Percentiles rank a stretch among this genome's conserved stretches.
Evolutionary conservation across 345 rosid species (phyloP).

Genomic region (Linum trigynum): DNA sequence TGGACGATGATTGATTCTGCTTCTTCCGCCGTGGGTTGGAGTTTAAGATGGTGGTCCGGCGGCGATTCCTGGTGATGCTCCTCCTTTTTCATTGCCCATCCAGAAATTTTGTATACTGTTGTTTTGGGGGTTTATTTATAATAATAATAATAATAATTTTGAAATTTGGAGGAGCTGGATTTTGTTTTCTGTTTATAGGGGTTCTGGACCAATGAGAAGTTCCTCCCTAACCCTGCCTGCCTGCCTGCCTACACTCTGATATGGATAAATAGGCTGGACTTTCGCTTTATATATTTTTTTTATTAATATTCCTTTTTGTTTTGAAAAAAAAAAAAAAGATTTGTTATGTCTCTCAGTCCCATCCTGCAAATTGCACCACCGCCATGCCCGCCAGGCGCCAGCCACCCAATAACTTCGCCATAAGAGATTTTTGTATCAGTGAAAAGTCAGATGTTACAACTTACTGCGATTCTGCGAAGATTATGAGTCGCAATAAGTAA

Average conservation of each 20-base stretch:
- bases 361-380: constrained; percentile 3
- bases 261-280: constrained; percentile 18
- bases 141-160: too few species aligned
- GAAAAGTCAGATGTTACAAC: too few species aligned
- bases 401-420: too few species aligned
- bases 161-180: constrained; percentile 3
- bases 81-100: constrained; percentile 50
- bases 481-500: too few species aligned
- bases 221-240: constrained; percentile 17
- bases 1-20: neutral
- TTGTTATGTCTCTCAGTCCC: neutral
- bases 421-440: too few species aligned
- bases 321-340: too few species aligned
- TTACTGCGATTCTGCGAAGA: too few species aligned
- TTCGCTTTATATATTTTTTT: neutral
- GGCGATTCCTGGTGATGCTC: constrained; percentile 2
- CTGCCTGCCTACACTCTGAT: neutral
- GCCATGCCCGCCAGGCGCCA: neutral
- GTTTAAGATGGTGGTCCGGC: neutral
- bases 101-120: constrained; percentile 16
- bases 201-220: constrained; percentile 35
- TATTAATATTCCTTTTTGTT: neutral
- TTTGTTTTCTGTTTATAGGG: constrained; percentile 20
- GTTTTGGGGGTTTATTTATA: too few species aligned
- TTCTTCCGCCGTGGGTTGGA: neutral